These are phyloP conservation scores for Lasiosphaeriaceae sp. DNA, from an alignment of 495 filamentous ascomycete genomes.

Conservation along the genomic window DNA sequence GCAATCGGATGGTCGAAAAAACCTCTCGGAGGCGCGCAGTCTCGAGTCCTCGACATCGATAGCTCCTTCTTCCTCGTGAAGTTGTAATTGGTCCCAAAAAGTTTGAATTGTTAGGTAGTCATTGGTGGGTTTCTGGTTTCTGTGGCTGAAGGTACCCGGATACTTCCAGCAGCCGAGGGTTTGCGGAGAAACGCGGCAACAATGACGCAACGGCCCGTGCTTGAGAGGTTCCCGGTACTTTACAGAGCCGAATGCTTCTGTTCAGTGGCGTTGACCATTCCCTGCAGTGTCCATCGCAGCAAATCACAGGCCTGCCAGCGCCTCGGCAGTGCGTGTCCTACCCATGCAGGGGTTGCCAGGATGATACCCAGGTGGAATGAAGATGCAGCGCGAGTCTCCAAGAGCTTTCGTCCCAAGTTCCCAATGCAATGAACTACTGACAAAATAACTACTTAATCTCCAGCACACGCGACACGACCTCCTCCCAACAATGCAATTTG, in stretches of 20 bases:
- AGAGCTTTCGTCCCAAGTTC: too few relatives aligned
- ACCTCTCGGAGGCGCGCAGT: too few relatives aligned
- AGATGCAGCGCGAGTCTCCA: not conserved
- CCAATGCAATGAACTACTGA: not conserved
- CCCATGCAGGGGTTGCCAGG: not conserved
- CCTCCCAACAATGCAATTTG: not conserved
- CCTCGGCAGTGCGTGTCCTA: conserved; percentile 13
- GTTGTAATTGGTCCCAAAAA: not conserved
- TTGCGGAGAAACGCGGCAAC: not conserved
- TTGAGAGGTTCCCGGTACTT: conserved; percentile 9
- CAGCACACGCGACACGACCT: too few relatives aligned
- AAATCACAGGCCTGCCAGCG: conserved; percentile 16
- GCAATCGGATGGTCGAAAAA: too few relatives aligned
- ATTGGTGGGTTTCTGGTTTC: not conserved
- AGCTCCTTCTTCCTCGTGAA: not conserved
- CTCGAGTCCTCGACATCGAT: too few relatives aligned
- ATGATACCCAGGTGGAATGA: not conserved
- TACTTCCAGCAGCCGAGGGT: conserved; percentile 10
- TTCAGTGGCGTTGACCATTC: not conserved
- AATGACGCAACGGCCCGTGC: not conserved
- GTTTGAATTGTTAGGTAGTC: not conserved
- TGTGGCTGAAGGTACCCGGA: conserved; percentile 5
- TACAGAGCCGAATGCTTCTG: conserved; percentile 1
- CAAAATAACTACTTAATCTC: not conserved
- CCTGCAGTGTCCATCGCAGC: conserved; percentile 2